A percentile compares a stretch with the other conserved stretches of the same genome.
Evolutionary conservation across 345 rosid species (phyloP).

Genomic region (Acer campestre): DNA sequence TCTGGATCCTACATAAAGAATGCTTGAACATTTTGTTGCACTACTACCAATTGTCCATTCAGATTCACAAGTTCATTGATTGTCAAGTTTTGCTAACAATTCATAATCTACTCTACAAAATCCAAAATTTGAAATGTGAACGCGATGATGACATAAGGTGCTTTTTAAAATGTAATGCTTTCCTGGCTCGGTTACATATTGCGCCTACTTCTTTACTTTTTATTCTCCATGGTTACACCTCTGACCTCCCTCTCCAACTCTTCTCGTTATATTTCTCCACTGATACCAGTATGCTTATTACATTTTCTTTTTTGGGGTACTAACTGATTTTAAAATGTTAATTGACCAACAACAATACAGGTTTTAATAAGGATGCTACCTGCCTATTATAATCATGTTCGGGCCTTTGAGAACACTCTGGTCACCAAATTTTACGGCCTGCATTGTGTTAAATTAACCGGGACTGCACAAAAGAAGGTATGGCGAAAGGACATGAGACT

Average conservation of each 20-base stretch:
- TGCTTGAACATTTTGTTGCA: not conserved
- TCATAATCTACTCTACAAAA: too few species aligned
- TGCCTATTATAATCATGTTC: constrained; percentile 92
- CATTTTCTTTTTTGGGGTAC: not conserved
- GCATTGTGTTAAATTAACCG: constrained; percentile 88
- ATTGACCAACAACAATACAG: constrained; percentile 35
- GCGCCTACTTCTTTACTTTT: not conserved
- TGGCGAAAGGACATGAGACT: constrained; percentile 11
- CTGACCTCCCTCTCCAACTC: not conserved
- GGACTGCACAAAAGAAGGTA: constrained; percentile 88
- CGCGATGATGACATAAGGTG: not conserved
- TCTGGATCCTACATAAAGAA: not conserved
- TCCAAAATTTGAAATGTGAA: not conserved
- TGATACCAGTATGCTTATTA: not conserved
- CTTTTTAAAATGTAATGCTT: not conserved
- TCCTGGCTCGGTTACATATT: not conserved
- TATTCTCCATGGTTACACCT: not conserved
- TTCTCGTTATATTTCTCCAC: not conserved
- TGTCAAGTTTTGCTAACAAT: too few species aligned
- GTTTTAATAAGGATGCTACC: constrained; percentile 96
- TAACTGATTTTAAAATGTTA: not conserved
- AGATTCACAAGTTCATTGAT: too few species aligned
- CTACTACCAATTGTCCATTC: too few species aligned
- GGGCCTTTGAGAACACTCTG: constrained; percentile 81
- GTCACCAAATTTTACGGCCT: constrained; percentile 96